Conservation (phyloP, 225 moss, liverwort and hornwort species). For the Bryum argenteum region DNA sequence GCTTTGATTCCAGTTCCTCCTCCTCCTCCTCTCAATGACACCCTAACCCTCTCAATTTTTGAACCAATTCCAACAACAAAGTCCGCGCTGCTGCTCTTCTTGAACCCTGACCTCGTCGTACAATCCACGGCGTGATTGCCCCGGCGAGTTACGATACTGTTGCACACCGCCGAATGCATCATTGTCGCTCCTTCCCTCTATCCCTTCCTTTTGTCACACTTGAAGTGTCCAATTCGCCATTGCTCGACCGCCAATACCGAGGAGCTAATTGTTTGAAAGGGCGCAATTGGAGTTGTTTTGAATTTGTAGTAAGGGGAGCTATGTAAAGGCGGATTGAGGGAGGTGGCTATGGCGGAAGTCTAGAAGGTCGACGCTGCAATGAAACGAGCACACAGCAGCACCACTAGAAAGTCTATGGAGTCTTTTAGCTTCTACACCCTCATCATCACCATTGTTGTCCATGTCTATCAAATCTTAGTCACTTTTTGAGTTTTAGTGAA, state of each 20-base stretch:
- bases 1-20: conserved; percentile 39
- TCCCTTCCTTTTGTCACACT: conserved; percentile 32
- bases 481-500: too few species aligned
- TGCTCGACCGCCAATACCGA: not conserved
- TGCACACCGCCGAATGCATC: conserved; percentile 63
- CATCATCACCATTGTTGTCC: too few species aligned
- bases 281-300: not conserved
- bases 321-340: not conserved
- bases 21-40: conserved; percentile 25
- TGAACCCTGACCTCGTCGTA: conserved; percentile 21
- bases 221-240: conserved; percentile 32
- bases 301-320: not conserved
- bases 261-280: not conserved
- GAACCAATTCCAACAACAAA: conserved; percentile 24
- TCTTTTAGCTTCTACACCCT: too few species aligned
- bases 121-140: conserved; percentile 37
- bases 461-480: too few species aligned
- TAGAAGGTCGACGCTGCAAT: not conserved
- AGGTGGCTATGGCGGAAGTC: not conserved
- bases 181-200: conserved; percentile 27
- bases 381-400: not conserved
- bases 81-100: too few species aligned
- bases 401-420: too few species aligned
- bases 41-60: conserved; percentile 38
- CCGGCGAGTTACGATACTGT: conserved; percentile 42